Evolutionary conservation across 2,329 filamentous ascomycete genomes (phyloP), one percentile per base, ranked within the genome.

Genomic region (Apiospora sp.): DNA sequence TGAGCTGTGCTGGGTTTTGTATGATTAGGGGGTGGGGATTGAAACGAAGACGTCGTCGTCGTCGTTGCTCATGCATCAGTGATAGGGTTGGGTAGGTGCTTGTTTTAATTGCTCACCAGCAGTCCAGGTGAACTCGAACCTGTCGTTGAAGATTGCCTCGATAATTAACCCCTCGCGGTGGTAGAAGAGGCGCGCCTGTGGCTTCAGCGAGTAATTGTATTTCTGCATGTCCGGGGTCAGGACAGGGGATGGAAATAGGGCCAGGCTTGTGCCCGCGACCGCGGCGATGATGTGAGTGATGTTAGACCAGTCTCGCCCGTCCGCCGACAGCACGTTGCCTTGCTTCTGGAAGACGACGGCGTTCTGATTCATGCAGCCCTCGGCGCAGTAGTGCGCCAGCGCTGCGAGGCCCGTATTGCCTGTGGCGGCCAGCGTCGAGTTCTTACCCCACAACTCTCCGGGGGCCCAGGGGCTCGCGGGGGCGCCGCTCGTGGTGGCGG

Each of bases 241-340:
- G 54, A 22, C 16, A 7, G 16, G 54, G 16, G 54, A 19, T 8
- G 30, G 54, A 22, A 37, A 61, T 30, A 61, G 22, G 54, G 54
- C 3, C 16, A 61, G 19, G 19, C 1, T 22, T 8, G 30, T 37
- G 30, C 30, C 54, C 30, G 54, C 30, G 54, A 30, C 16, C 27
- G 54, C 54, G 19, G 30, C 37, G 16, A 61, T 16, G 30, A 37
- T 61, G 7, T 16, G 30, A 3, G 6, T 12, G 6, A 1, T 10
- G 54, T 61, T 61, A 16, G 54, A 61, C 54, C 54, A 61, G 54
- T 61, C 7, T 16, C 30, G 8, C 30, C 54, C 54, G 54, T 61
- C 30, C 14, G 30, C 54, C 16, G 30, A 61, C 16, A 22, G 22
- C 16, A 61, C 16, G 8, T 16, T 22, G 13, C 54, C 54, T 22